Evolutionary conservation across 2,329 filamentous ascomycete species (phyloP), one percentile per base, ranked within the genome.

Genomic region (Xylariaceae sp.): DNA sequence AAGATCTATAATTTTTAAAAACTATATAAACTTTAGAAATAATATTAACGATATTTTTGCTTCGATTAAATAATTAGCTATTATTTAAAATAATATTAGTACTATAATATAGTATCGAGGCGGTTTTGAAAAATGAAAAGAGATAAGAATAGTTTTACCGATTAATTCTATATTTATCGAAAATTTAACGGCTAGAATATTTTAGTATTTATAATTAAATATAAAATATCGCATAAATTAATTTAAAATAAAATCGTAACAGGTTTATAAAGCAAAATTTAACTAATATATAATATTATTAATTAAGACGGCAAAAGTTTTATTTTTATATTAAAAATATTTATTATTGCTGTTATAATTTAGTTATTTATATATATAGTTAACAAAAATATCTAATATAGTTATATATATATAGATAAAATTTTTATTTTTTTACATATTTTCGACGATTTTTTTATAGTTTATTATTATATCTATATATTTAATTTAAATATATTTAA

Each of bases 291-390:
- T 4, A 22, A 37, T 21, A 20, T 37, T 17, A 37, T 37, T 20
- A 64, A 11, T 53, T 19, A 37, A 20, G 16, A 37, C 14, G 14
- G 14, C 25, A 14, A 29, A 8, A 14, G 25, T 14, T 29, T 29
- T 29, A 14, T 14, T 29, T 29, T 29, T 14, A 14, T 14, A 7
- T 54, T 63, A 0, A 64, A 40, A 47, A 11, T 29, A 14, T 64
- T 71, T 23, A 45, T 55, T 33, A 56, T 65, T 16, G 66, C 67
- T 19, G 63, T 67, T 19, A 45, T 71, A 6, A 69, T 63, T 3
- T 60, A 70, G 48, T 60, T 71, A 6, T 71, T 69, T 53, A 68
- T 64, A 6, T 67, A 67, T 38, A 69, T 69, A 56, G 50, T 69
- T 4, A 55, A 58, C 25, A 67, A 65, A 37, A 54, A 60, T 27